Evolutionary conservation across 2,329 filamentous ascomycete species (phyloP).

Genomic region (Aspergillus carbonarius): DNA sequence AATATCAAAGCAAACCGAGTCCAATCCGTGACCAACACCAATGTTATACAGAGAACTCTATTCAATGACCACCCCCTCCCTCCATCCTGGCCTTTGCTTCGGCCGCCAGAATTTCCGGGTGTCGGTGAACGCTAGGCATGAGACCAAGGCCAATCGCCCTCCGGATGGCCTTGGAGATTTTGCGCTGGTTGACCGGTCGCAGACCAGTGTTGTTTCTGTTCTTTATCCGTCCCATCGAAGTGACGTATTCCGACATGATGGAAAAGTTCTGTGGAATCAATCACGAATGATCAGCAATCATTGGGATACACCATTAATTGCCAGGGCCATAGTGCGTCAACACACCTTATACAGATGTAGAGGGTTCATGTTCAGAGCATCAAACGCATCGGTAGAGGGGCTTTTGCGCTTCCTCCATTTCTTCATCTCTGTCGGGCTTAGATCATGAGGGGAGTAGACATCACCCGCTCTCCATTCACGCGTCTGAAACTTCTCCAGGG

Average conservation of each 20-base stretch:
- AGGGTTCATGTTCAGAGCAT: slow-evolving; percentile 76
- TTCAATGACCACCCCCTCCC: slow-evolving; percentile 19
- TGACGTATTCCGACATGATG: slow-evolving; percentile 86
- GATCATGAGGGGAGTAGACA: slow-evolving; percentile 85
- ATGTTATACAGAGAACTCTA: background rate
- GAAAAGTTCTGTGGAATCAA: slow-evolving; percentile 71
- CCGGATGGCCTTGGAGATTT: slow-evolving; percentile 87
- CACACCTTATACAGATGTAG: slow-evolving; percentile 82
- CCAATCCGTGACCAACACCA: background rate
- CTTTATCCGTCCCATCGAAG: slow-evolving; percentile 79
- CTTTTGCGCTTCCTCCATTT: slow-evolving; percentile 69
- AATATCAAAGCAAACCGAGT: background rate
- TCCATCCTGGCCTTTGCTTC: slow-evolving; percentile 33
- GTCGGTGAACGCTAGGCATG: slow-evolving; percentile 85
- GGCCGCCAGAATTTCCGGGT: slow-evolving; percentile 72
- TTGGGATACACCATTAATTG: background rate
- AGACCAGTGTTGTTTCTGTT: slow-evolving; percentile 74
- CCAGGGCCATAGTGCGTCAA: slow-evolving; percentile 9
- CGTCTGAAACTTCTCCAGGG: slow-evolving; percentile 47
- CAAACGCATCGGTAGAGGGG: slow-evolving; percentile 69
- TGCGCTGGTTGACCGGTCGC: slow-evolving; percentile 84
- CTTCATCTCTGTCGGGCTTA: slow-evolving; percentile 72
- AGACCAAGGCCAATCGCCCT: slow-evolving; percentile 85
- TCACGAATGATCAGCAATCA: slow-evolving; percentile 10
- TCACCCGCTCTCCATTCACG: slow-evolving; percentile 76